Percentiles rank a stretch among this genome's conserved stretches.
Evolutionary conservation across 2,329 filamentous ascomycete species (phyloP).

Genomic region (Sclerotinia nivalis): DNA sequence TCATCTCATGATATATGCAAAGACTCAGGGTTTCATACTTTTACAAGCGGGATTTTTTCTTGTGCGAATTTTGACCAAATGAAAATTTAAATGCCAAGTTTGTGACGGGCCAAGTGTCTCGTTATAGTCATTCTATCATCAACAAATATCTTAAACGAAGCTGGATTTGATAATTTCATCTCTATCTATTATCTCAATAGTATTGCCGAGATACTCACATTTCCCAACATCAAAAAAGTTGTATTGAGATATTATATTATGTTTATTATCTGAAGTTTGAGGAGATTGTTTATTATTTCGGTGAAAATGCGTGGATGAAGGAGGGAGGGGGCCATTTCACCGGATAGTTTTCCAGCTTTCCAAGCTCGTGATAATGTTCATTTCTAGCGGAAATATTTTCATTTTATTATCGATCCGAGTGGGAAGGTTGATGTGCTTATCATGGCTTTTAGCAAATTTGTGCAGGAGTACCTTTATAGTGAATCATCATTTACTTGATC

Average conservation of each 20-base stretch:
- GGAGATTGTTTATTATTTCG: no score
- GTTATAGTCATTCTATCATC: not conserved
- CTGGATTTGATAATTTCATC: not conserved
- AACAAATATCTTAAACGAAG: not conserved
- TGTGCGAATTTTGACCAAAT: not conserved
- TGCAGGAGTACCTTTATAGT: no score
- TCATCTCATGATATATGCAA: not conserved
- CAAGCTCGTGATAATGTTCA: no score
- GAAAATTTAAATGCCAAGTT: not conserved
- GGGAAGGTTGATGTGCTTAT: no score
- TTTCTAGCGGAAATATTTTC: no score
- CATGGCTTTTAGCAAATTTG: no score
- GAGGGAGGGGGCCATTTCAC: no score
- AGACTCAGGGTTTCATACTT: not conserved
- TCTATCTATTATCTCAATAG: not conserved
- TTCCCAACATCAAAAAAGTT: not conserved
- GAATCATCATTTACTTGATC: no score
- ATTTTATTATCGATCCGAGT: no score
- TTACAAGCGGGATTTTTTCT: not conserved
- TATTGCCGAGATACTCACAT: not conserved
- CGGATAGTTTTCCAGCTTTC: no score
- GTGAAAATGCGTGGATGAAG: no score
- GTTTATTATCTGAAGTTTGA: no score
- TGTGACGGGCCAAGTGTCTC: not conserved
- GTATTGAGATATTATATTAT: not conserved